Percentiles rank a stretch among this genome's conserved stretches.
These are phyloP conservation scores for Rosa persica DNA, from an alignment of 306 rosid species.

Conservation along the genomic window DNA sequence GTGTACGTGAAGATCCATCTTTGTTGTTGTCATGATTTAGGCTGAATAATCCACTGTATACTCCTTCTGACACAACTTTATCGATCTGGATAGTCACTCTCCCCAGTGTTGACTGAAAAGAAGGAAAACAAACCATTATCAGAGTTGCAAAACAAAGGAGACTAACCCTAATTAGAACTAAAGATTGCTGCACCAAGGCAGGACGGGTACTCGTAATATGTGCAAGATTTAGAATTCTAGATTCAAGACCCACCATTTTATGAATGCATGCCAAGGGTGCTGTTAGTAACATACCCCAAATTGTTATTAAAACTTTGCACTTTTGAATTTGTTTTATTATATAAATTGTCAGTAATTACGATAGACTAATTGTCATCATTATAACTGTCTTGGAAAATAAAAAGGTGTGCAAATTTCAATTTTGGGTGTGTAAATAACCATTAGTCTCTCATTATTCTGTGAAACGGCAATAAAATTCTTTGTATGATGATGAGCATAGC, in stretches of 20 bases:
- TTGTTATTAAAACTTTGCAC: background rate
- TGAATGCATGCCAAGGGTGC: background rate
- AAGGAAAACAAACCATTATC: slow-evolving; percentile 17
- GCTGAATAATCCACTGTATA: slow-evolving; percentile 93
- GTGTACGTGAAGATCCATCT: slow-evolving; percentile 88
- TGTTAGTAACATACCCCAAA: background rate
- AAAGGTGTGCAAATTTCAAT: background rate
- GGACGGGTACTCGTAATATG: background rate
- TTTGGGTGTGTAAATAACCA: background rate
- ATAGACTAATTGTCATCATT: background rate
- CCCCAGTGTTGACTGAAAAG: slow-evolving; percentile 73
- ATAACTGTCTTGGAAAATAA: background rate
- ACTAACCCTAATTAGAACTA: background rate
- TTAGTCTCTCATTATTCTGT: background rate
- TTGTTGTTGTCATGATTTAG: slow-evolving; percentile 88
- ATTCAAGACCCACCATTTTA: background rate
- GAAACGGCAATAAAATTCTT: background rate
- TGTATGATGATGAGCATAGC: slow-evolving; percentile 3
- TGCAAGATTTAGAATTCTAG: background rate
- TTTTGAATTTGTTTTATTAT: background rate
- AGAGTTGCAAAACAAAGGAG: slow-evolving; percentile 12
- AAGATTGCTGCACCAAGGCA: slow-evolving; percentile 1
- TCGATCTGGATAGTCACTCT: slow-evolving; percentile 97
- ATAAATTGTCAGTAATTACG: background rate
- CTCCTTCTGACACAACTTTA: slow-evolving; percentile 89